Conservation (phyloP, 805 yeast species). For the Candida nemodendra region DNA sequence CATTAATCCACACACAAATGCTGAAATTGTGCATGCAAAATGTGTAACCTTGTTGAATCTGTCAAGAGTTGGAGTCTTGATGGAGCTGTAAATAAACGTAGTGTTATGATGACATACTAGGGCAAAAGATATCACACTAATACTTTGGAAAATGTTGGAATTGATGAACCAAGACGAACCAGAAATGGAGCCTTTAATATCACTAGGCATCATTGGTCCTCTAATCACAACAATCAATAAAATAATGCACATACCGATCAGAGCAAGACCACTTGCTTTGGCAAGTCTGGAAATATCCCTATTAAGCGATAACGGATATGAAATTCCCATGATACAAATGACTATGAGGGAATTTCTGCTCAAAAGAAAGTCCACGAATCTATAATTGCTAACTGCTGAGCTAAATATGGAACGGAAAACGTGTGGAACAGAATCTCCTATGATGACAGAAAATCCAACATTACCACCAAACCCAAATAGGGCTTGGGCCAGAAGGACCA, state of each 20-base stretch:
- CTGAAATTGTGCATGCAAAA: slow-evolving; percentile 76
- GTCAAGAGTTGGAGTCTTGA: slow-evolving; percentile 70
- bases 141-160: slow-evolving; percentile 76
- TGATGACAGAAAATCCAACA: slow-evolving; percentile 89
- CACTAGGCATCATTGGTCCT: slow-evolving; percentile 60
- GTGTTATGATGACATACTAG: slow-evolving; percentile 95
- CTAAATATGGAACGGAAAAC: slow-evolving; percentile 71
- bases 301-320: slow-evolving; percentile 80
- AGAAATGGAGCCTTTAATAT: slow-evolving; percentile 48
- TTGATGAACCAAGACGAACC: slow-evolving; percentile 51
- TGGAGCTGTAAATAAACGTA: slow-evolving; percentile 81
- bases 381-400: slow-evolving; percentile 31
- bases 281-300: slow-evolving; percentile 83
- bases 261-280: slow-evolving; percentile 81
- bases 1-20: slow-evolving; percentile 72
- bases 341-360: slow-evolving; percentile 70
- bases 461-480: slow-evolving; percentile 93
- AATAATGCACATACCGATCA: slow-evolving; percentile 79
- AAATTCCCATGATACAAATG: slow-evolving; percentile 65
- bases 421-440: slow-evolving; percentile 94
- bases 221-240: slow-evolving; percentile 68
- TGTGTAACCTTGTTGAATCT: slow-evolving; percentile 79
- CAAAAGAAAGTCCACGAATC: slow-evolving; percentile 53
- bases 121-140: slow-evolving; percentile 93
- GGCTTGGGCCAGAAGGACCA: slow-evolving; percentile 74